Evolutionary conservation across 192 early-diverging fungal genomes (phyloP).

Genomic region (Geranomyces michiganensis): DNA sequence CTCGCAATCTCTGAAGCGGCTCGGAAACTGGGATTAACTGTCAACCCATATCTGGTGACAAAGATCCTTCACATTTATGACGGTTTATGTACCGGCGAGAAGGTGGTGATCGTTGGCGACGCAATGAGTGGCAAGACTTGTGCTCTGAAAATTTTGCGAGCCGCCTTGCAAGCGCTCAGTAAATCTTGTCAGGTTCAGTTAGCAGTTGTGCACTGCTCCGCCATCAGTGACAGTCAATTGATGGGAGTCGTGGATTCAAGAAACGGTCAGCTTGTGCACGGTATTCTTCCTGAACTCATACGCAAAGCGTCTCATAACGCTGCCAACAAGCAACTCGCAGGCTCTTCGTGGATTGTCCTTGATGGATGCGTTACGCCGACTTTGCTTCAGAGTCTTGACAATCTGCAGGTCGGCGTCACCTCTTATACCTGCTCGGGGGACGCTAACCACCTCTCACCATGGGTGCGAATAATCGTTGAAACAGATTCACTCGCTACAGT

Average conservation of each 20-base stretch:
- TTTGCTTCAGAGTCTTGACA: not conserved
- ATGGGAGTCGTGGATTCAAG: not conserved
- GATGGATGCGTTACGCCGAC: not conserved
- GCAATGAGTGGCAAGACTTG: constrained; percentile 28
- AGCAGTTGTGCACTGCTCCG: not conserved
- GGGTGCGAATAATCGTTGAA: constrained; percentile 15
- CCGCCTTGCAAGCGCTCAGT: not conserved
- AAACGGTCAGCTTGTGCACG: not conserved
- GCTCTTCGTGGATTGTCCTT: constrained; percentile 23
- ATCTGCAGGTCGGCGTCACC: not conserved
- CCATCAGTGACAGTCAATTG: constrained; percentile 2
- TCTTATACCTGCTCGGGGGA: not conserved
- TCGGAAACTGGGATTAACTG: not conserved
- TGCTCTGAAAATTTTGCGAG: not conserved
- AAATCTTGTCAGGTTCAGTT: not conserved
- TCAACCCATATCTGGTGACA: constrained; percentile 20
- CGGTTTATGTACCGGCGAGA: not conserved
- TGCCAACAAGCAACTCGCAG: not conserved
- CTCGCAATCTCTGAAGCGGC: not conserved
- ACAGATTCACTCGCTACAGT: constrained; percentile 13
- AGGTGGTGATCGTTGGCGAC: constrained; percentile 25
- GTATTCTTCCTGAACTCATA: constrained; percentile 5
- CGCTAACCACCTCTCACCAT: not conserved
- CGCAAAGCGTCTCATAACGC: not conserved
- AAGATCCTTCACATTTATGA: constrained; percentile 23